Evolutionary conservation across 2,329 filamentous ascomycete genomes (phyloP).

Genomic region (Trichoderma citrinoviride): DNA sequence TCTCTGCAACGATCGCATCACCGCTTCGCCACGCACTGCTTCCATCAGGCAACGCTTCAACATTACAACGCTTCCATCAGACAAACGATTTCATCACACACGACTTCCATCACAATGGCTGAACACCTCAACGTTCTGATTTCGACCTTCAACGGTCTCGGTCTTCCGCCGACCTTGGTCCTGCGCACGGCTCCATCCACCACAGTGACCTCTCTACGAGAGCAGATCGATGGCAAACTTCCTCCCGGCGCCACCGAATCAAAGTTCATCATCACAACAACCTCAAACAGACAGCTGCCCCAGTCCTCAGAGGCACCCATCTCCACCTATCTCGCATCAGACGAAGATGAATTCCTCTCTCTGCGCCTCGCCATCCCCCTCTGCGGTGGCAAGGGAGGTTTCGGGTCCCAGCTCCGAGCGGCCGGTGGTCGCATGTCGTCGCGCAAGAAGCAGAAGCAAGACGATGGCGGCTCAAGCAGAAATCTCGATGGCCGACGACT

Average conservation of each 20-base stretch:
- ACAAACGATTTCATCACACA: background rate
- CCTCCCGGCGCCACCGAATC: constrained; percentile 56
- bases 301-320: constrained; percentile 54
- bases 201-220: constrained; percentile 64
- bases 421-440: constrained; percentile 98
- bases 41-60: no score
- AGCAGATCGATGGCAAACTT: constrained; percentile 59
- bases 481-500: constrained; percentile 89
- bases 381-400: constrained; percentile 94
- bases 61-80: background rate
- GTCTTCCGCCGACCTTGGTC: constrained; percentile 76
- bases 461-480: constrained; percentile 85
- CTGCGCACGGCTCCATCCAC: constrained; percentile 67
- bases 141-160: constrained; percentile 78
- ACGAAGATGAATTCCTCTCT: constrained; percentile 68
- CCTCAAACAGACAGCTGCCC: constrained; percentile 69
- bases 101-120: constrained; percentile 10
- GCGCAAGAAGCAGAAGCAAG: constrained; percentile 80
- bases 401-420: constrained; percentile 93
- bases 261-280: constrained; percentile 76
- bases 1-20: constrained; percentile 5
- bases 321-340: constrained; percentile 57
- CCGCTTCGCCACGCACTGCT: background rate
- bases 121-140: constrained; percentile 72
- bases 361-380: constrained; percentile 77